Evolutionary conservation across 176 grass and related monocot species (phyloP).

Genomic region (Musa acuminata): DNA sequence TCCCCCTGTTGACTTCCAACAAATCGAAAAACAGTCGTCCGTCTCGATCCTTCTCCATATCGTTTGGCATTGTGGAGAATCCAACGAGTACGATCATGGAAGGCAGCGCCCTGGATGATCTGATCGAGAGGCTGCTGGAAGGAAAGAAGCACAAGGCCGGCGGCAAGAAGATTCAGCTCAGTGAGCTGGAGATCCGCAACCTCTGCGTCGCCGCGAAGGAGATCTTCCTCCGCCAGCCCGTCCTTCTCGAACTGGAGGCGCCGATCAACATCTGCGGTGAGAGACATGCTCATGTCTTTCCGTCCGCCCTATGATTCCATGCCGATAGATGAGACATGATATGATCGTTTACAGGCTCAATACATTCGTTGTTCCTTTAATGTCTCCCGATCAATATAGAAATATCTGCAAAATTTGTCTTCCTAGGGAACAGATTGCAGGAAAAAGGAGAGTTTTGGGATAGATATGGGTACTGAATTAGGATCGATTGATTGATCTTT

Average conservation of each 20-base stretch:
- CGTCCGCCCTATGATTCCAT: neutral
- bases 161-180: conserved; percentile 50
- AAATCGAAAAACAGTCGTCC: too few species aligned
- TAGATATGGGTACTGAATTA: neutral
- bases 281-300: neutral
- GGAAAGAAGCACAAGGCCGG: conserved; percentile 36
- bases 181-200: conserved; percentile 42
- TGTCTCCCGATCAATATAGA: neutral
- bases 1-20: too few species aligned
- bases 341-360: neutral
- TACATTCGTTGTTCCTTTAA: neutral
- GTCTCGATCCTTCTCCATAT: too few species aligned
- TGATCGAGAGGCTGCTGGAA: conserved; percentile 50
- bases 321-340: too few species aligned
- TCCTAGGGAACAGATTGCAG: neutral
- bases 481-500: neutral
- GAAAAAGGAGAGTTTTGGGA: neutral
- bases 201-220: conserved; percentile 50
- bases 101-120: conserved; percentile 31
- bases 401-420: neutral
- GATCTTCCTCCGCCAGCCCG: conserved; percentile 54
- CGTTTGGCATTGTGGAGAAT: too few species aligned
- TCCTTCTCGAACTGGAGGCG: conserved; percentile 51
- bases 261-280: conserved; percentile 59
- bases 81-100: neutral